Evolutionary conservation across 169 alveolate species (phyloP).

Genomic region (Cryptosporidium meleagridis): DNA sequence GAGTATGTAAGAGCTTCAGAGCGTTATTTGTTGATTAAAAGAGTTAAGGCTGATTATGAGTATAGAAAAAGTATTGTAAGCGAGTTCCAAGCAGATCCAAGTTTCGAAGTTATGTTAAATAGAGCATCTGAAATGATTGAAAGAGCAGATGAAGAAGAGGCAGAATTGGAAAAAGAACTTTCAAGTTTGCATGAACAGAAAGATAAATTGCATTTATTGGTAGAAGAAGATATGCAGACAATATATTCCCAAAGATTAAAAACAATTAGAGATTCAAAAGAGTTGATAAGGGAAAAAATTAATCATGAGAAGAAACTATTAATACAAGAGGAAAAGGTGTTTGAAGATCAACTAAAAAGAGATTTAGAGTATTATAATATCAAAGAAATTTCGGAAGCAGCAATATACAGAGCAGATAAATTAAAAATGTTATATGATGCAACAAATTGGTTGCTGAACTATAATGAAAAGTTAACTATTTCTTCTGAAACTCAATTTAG

Average conservation of each 20-base stretch:
- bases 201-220: neutral
- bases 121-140: slow-evolving; percentile 63
- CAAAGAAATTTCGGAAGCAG: slow-evolving; percentile 23
- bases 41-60: slow-evolving; percentile 63
- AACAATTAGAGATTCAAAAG: slow-evolving; percentile 10
- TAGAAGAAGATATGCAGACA: slow-evolving; percentile 45
- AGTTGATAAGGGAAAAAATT: neutral
- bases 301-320: slow-evolving; percentile 28
- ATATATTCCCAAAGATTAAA: slow-evolving; percentile 47
- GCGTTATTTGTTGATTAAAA: slow-evolving; percentile 32
- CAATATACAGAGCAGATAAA: slow-evolving; percentile 51
- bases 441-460: slow-evolving; percentile 33
- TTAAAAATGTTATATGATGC: slow-evolving; percentile 26
- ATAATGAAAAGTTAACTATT: slow-evolving; percentile 42
- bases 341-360: slow-evolving; percentile 50
- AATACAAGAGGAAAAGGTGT: slow-evolving; percentile 22
- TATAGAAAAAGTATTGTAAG: slow-evolving; percentile 49
- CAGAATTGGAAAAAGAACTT: slow-evolving; percentile 20
- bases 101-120: slow-evolving; percentile 48
- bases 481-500: slow-evolving; percentile 23
- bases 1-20: slow-evolving; percentile 57
- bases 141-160: slow-evolving; percentile 31
- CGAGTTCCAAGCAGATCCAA: slow-evolving; percentile 53
- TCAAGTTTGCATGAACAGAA: slow-evolving; percentile 1
- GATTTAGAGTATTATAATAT: slow-evolving; percentile 47